Percentiles rank a stretch among this genome's conserved stretches.
These are phyloP conservation scores for Aspergillus haitiensis DNA, from an alignment of 495 filamentous ascomycete genomes.

Conservation along the genomic window DNA sequence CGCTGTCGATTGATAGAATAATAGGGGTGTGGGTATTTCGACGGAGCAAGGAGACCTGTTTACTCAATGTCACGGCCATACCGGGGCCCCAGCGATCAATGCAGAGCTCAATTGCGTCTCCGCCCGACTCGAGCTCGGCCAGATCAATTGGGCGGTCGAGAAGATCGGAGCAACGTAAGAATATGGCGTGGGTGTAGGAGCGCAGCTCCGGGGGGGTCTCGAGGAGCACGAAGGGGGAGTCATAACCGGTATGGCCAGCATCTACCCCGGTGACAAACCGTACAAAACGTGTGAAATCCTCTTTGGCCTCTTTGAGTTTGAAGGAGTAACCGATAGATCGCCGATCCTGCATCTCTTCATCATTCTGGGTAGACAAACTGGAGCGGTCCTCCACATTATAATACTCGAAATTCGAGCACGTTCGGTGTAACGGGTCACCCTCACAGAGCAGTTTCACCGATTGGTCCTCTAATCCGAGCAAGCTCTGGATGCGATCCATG, in stretches of 20 bases:
- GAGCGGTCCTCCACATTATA: slow-evolving; percentile 65
- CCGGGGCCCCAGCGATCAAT: slow-evolving; percentile 61
- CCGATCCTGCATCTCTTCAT: slow-evolving; percentile 43
- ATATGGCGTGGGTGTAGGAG: slow-evolving; percentile 64
- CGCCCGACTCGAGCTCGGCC: slow-evolving; percentile 63
- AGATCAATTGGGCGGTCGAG: slow-evolving; percentile 55
- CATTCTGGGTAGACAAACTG: slow-evolving; percentile 22
- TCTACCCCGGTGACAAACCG: slow-evolving; percentile 62
- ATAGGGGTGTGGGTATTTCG: slow-evolving; percentile 66
- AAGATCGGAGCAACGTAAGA: slow-evolving; percentile 62
- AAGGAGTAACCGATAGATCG: slow-evolving; percentile 58
- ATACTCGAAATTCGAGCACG: slow-evolving; percentile 77
- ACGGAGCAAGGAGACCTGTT: slow-evolving; percentile 47
- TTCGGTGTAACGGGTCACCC: slow-evolving; percentile 55
- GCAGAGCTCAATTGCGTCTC: slow-evolving; percentile 71
- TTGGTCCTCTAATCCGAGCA: slow-evolving; percentile 61
- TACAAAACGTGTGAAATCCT: slow-evolving; percentile 72
- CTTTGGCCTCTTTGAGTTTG: slow-evolving; percentile 69
- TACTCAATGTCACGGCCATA: slow-evolving; percentile 44
- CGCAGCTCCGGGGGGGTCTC: slow-evolving; percentile 66
- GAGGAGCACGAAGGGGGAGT: slow-evolving; percentile 70
- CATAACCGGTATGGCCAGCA: slow-evolving; percentile 55
- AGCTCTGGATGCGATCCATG: slow-evolving; percentile 60
- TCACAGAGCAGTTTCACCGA: slow-evolving; percentile 52
- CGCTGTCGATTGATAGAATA: slow-evolving; percentile 64